Conservation (phyloP, 129 eudicot species). For the Artemisia argyi region DNA sequence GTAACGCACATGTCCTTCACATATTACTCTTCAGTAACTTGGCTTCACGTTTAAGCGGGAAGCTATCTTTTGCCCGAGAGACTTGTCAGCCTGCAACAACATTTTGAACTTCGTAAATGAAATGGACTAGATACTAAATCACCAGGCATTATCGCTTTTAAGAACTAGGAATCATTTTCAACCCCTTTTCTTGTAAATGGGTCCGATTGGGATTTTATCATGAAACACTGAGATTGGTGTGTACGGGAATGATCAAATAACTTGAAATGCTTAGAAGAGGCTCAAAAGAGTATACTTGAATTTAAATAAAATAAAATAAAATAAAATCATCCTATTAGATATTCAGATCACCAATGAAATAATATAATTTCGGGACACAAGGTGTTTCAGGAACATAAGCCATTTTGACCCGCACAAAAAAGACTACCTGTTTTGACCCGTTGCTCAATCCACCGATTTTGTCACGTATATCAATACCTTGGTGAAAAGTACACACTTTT, state of each 20-base stretch:
- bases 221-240: too few relatives aligned
- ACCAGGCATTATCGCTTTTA: background rate
- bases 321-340: background rate
- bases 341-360: background rate
- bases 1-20: constrained; percentile 8
- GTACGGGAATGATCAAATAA: background rate
- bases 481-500: background rate
- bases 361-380: background rate
- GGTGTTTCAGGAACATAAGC: background rate
- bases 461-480: background rate
- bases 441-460: background rate
- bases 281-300: too few relatives aligned
- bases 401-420: background rate
- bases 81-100: constrained; percentile 70
- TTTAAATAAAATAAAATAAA: too few relatives aligned
- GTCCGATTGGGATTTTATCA: background rate
- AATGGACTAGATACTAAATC: background rate
- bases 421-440: background rate
- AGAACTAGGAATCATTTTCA: background rate
- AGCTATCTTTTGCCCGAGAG: constrained; percentile 92
- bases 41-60: constrained; percentile 85
- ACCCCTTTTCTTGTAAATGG: background rate
- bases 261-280: background rate
- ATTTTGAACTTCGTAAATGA: background rate
- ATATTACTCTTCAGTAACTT: constrained; percentile 47